phyloP scores from a whole-genome alignment of 1,284 basidiomycete species.

The Ganoderma boninense region DNA sequence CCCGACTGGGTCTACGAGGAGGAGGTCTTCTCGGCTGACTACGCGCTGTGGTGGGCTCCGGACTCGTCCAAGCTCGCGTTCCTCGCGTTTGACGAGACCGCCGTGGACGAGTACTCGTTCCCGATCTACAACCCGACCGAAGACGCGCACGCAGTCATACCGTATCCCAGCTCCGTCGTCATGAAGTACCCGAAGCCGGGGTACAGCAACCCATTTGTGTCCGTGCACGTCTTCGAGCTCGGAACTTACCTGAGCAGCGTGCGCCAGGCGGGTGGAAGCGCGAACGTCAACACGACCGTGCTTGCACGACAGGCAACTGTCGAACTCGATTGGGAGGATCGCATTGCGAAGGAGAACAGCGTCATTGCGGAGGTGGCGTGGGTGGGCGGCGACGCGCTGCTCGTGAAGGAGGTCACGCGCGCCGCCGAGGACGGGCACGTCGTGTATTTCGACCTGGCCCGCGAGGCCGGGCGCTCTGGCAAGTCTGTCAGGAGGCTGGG shows the following conservation, averaged over 20 bases:
- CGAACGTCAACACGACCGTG: slow-evolving; percentile 38
- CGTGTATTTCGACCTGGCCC: slow-evolving; percentile 72
- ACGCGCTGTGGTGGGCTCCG: slow-evolving; percentile 92
- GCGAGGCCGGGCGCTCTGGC: slow-evolving; percentile 49
- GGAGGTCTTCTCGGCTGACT: slow-evolving; percentile 82
- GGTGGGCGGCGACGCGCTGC: slow-evolving; percentile 79
- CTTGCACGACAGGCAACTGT: slow-evolving; percentile 56
- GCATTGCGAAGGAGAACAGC: slow-evolving; percentile 67
- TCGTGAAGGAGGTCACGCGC: slow-evolving; percentile 90
- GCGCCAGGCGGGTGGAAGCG: slow-evolving; percentile 29
- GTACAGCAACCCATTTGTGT: slow-evolving; percentile 88
- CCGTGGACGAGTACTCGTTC: slow-evolving; percentile 86
- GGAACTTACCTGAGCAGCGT: slow-evolving; percentile 50
- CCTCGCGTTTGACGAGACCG: slow-evolving; percentile 88
- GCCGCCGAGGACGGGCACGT: slow-evolving; percentile 83
- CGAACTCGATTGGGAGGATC: slow-evolving; percentile 72
- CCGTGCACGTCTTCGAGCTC: slow-evolving; percentile 86
- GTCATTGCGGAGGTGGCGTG: slow-evolving; percentile 88
- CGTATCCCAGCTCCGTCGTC: slow-evolving; percentile 79
- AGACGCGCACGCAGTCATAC: slow-evolving; percentile 72
- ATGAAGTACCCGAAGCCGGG: slow-evolving; percentile 96
- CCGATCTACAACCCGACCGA: slow-evolving; percentile 91
- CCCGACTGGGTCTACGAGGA: slow-evolving; percentile 99
- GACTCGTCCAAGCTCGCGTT: slow-evolving; percentile 85
- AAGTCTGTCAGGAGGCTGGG: slow-evolving; percentile 79